Conservation (phyloP, 305 asterid species). For the Vinca major region DNA sequence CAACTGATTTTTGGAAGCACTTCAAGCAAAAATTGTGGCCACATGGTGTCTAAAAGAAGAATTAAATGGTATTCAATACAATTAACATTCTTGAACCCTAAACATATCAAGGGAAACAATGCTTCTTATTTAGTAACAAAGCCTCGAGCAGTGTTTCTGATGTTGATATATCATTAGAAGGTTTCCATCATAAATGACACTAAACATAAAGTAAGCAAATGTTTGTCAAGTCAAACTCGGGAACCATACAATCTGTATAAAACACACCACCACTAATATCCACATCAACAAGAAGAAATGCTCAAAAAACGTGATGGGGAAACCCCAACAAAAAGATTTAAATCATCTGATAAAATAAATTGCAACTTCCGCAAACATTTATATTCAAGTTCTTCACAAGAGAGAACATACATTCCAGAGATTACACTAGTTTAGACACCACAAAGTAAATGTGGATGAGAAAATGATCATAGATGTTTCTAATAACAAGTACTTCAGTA, state of each 20-base stretch:
- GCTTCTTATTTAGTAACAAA: neutral
- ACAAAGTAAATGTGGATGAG: too few species aligned
- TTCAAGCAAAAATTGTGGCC: constrained; percentile 92
- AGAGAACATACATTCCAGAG: neutral
- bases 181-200: neutral
- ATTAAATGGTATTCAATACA: neutral
- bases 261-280: neutral
- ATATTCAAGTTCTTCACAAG: neutral
- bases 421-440: neutral
- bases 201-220: too few species aligned
- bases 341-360: neutral
- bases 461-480: neutral
- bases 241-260: neutral
- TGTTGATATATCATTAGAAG: neutral
- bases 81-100: neutral
- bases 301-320: neutral
- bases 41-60: constrained; percentile 67
- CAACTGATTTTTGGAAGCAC: constrained; percentile 68
- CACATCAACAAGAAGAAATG: neutral
- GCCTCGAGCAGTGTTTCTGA: neutral
- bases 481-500: neutral
- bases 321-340: neutral
- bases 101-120: neutral
- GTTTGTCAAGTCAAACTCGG: neutral
- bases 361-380: neutral